These are phyloP conservation scores for Primulina huaijiensis DNA, from an alignment of 257 asterid genomes.

Conservation along the genomic window DNA sequence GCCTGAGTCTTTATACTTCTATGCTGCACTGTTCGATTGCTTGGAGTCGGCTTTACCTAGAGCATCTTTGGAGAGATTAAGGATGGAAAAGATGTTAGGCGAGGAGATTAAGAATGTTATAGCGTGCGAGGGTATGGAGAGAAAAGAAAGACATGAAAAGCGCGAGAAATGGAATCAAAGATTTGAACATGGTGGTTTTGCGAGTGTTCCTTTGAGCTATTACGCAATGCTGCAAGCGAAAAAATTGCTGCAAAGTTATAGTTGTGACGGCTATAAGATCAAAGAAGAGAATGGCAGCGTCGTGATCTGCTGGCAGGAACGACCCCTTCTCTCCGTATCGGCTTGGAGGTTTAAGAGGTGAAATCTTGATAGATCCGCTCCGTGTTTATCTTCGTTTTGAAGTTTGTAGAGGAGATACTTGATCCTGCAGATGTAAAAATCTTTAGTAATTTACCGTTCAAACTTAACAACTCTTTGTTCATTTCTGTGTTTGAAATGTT, in stretches of 20 bases:
- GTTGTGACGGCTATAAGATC: constrained; percentile 87
- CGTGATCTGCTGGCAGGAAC: constrained; percentile 93
- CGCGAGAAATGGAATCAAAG: constrained; percentile 82
- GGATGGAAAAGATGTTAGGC: constrained; percentile 84
- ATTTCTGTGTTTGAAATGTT: too few relatives aligned
- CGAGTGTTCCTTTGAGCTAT: constrained; percentile 66
- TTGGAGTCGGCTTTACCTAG: constrained; percentile 78
- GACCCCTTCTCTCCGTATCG: constrained; percentile 74
- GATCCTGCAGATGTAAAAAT: constrained; percentile 23
- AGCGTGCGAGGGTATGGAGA: constrained; percentile 78
- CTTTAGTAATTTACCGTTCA: constrained; percentile 15
- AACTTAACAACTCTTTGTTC: neutral
- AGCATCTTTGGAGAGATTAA: constrained; percentile 64
- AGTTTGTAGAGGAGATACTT: constrained; percentile 24
- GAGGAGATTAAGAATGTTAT: constrained; percentile 86
- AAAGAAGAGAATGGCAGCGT: constrained; percentile 75
- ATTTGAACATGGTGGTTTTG: constrained; percentile 63
- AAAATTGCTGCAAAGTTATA: constrained; percentile 60
- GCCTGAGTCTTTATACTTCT: constrained; percentile 70
- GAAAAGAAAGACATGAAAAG: constrained; percentile 86
- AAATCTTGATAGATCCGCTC: constrained; percentile 16
- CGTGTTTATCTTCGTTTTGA: neutral
- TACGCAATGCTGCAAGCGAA: constrained; percentile 86
- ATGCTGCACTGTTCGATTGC: constrained; percentile 86
- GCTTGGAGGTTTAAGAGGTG: constrained; percentile 85